These are phyloP conservation scores for Diaporthe vaccinii DNA, from an alignment of 2,329 filamentous ascomycete species.

Conservation along the genomic window DNA sequence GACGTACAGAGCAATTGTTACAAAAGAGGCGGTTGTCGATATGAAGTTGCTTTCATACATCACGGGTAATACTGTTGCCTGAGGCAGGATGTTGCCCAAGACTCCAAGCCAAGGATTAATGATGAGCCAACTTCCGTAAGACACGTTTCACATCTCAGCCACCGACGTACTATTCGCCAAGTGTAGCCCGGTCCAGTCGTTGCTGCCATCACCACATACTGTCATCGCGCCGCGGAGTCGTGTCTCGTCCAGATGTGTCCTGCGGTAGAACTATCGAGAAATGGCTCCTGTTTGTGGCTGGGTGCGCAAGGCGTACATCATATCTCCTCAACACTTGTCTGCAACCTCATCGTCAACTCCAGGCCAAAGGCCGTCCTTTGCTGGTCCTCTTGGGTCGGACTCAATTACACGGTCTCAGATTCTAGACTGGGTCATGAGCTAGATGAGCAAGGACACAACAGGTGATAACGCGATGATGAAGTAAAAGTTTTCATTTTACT, in stretches of 20 bases:
- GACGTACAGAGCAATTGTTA: background rate
- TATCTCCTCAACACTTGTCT: background rate
- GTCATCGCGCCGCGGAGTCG: background rate
- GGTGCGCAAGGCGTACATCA: background rate
- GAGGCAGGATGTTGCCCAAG: fast-evolving
- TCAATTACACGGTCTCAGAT: background rate
- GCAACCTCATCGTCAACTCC: background rate
- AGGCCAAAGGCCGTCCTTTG: background rate
- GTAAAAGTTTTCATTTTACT: background rate
- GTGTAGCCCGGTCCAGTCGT: background rate
- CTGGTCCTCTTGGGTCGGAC: background rate
- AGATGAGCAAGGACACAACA: background rate
- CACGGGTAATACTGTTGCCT: background rate
- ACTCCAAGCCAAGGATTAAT: background rate
- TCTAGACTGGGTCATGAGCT: background rate
- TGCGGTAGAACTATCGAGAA: background rate
- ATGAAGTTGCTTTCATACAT: background rate
- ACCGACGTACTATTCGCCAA: background rate
- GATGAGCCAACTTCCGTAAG: background rate
- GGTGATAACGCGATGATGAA: fast-evolving
- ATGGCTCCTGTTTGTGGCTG: background rate
- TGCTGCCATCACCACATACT: background rate
- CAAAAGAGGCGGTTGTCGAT: background rate
- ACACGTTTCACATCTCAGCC: background rate
- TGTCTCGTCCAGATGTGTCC: background rate